Conservation (phyloP, 2,329 filamentous ascomycete genomes). For the Clathrospora elynae region DNA sequence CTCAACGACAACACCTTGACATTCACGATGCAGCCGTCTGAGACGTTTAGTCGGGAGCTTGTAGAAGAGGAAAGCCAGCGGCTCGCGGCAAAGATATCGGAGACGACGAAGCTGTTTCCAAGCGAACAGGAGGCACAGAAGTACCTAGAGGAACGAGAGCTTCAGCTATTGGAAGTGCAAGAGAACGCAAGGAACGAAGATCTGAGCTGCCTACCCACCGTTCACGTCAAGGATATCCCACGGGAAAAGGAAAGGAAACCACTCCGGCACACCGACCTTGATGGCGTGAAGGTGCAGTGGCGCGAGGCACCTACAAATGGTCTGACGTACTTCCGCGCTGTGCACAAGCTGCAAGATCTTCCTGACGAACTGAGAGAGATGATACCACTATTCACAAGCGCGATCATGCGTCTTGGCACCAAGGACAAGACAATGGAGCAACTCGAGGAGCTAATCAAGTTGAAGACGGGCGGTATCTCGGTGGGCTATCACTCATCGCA, state of each 20-base stretch:
- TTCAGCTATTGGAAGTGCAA: conserved; percentile 80
- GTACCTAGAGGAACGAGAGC: conserved; percentile 75
- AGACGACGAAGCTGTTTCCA: conserved; percentile 70
- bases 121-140: conserved; percentile 72
- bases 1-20: conserved; percentile 84
- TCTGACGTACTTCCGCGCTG: conserved; percentile 90
- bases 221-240: conserved; percentile 88
- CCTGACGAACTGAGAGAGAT: conserved; percentile 83
- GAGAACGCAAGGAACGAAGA: conserved; percentile 83
- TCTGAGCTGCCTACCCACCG: conserved; percentile 82
- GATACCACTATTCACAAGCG: conserved; percentile 87
- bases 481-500: conserved; percentile 83
- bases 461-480: conserved; percentile 90
- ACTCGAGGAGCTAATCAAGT: conserved; percentile 91
- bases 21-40: conserved; percentile 91
- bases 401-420: conserved; percentile 91
- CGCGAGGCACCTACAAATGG: conserved; percentile 93
- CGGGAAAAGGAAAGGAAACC: conserved; percentile 76
- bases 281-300: conserved; percentile 79
- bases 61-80: conserved; percentile 77
- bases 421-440: conserved; percentile 89
- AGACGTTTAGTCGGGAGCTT: conserved; percentile 73
- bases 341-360: conserved; percentile 78
- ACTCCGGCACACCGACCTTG: conserved; percentile 61
- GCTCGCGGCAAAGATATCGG: conserved; percentile 73